Percentiles rank a stretch among this genome's conserved stretches.
Conservation (phyloP, 2,329 filamentous ascomycete species). For the Sphaceloma murrayae region DNA sequence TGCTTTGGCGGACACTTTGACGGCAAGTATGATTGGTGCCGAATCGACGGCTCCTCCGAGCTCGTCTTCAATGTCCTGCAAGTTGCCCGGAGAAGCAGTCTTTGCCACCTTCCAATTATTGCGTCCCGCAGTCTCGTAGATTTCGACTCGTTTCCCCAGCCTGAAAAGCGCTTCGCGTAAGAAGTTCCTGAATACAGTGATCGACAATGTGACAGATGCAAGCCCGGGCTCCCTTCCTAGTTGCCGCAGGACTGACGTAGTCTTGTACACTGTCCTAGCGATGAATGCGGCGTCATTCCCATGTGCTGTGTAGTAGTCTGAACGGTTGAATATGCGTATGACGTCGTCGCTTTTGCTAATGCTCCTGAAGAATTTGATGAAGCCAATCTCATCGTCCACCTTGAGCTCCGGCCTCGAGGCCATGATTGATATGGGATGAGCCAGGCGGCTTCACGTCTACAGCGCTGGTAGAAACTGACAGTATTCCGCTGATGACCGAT, state of each 20-base stretch:
- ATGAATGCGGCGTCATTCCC: conserved; percentile 77
- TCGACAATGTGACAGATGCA: conserved; percentile 87
- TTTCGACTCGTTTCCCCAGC: conserved; percentile 81
- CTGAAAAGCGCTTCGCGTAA: conserved; percentile 88
- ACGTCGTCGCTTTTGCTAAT: conserved; percentile 62
- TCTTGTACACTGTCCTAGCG: conserved; percentile 83
- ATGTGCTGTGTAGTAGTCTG: conserved; percentile 93
- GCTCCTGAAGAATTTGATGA: conserved; percentile 94
- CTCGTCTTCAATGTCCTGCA: conserved; percentile 95
- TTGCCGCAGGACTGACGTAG: conserved; percentile 86
- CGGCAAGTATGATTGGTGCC: conserved; percentile 86
- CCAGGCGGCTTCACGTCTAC: too few relatives aligned
- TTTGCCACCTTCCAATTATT: conserved; percentile 91
- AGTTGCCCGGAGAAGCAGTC: conserved; percentile 77
- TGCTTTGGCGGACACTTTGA: conserved; percentile 85
- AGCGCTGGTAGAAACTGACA: too few relatives aligned
- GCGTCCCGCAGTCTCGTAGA: conserved; percentile 69
- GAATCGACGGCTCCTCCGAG: conserved; percentile 77
- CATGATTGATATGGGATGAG: too few relatives aligned
- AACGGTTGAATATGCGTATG: conserved; percentile 83
- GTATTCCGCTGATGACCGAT: too few relatives aligned
- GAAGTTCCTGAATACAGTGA: conserved; percentile 92
- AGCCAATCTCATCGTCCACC: conserved; percentile 92
- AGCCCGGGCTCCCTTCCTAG: conserved; percentile 78
- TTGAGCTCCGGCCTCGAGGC: conserved; percentile 49